Evolutionary conservation across 768 basidiomycete genomes (phyloP).

Genomic region (Pisolithus orientalis): DNA sequence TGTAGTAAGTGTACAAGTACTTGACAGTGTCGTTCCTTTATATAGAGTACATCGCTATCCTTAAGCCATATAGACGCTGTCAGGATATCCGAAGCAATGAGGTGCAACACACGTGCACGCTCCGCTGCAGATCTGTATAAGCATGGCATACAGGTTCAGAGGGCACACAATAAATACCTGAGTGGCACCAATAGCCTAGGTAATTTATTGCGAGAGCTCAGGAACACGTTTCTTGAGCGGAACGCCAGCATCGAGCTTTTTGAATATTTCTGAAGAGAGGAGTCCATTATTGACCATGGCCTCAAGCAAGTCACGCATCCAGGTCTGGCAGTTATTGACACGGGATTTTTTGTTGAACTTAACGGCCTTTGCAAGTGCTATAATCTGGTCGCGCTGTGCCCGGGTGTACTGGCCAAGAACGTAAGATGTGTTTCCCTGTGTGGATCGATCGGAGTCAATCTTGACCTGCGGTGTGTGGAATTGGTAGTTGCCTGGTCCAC

Average conservation of each 20-base stretch:
- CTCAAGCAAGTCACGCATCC: slow-evolving; percentile 10
- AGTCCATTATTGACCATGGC: slow-evolving; percentile 10
- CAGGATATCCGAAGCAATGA: background rate
- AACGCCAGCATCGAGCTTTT: slow-evolving; percentile 3
- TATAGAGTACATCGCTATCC: background rate
- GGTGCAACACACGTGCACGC: background rate
- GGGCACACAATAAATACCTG: background rate
- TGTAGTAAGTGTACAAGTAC: too few species aligned
- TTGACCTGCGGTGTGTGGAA: slow-evolving; percentile 1
- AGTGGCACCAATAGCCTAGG: background rate
- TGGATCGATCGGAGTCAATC: background rate
- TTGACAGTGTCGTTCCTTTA: background rate
- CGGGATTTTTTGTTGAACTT: slow-evolving; percentile 8
- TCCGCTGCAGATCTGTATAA: background rate
- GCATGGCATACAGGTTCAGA: background rate
- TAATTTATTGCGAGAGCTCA: slow-evolving; percentile 1
- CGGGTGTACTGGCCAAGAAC: slow-evolving; percentile 3
- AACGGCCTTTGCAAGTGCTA: slow-evolving; percentile 6
- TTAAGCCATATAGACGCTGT: background rate
- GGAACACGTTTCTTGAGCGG: slow-evolving; percentile 7
- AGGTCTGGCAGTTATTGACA: slow-evolving; percentile 12
- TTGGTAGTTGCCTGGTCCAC: slow-evolving; percentile 4
- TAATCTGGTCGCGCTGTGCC: slow-evolving; percentile 4
- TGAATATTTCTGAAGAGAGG: slow-evolving; percentile 9
- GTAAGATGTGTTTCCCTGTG: background rate